Percentiles rank a stretch among this genome's conserved stretches.
These are phyloP conservation scores for Penstemon newberryi DNA, from an alignment of 257 asterid species.

Conservation along the genomic window DNA sequence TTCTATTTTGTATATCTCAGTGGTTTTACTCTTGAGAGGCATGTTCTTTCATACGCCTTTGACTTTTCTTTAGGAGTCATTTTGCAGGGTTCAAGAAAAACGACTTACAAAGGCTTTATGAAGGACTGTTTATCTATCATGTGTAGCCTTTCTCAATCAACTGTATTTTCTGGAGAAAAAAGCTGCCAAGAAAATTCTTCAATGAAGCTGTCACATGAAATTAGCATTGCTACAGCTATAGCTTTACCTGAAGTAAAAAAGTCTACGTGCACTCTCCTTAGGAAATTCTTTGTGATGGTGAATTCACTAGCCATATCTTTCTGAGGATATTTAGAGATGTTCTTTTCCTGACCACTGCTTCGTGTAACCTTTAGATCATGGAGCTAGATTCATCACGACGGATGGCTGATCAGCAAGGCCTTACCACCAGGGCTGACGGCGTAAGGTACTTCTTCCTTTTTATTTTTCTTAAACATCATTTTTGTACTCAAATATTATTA, in stretches of 20 bases:
- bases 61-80: conserved; percentile 20
- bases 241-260: conserved; percentile 65
- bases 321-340: conserved; percentile 23
- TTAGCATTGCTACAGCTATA: conserved; percentile 40
- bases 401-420: conserved; percentile 67
- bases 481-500: conserved; percentile 1
- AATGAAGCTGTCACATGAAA: conserved; percentile 32
- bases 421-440: conserved; percentile 81
- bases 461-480: conserved; percentile 4
- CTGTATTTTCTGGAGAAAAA: conserved; percentile 37
- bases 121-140: conserved; percentile 58
- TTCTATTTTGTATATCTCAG: background rate
- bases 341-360: conserved; percentile 24
- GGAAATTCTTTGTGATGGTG: conserved; percentile 66
- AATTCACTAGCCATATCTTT: conserved; percentile 31
- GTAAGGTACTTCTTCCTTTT: conserved; percentile 49
- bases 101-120: conserved; percentile 57
- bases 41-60: conserved; percentile 15
- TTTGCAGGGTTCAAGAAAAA: conserved; percentile 86
- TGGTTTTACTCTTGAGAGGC: conserved; percentile 9
- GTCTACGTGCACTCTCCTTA: conserved; percentile 54
- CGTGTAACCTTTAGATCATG: conserved; percentile 53
- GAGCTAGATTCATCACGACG: conserved; percentile 72
- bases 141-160: conserved; percentile 40
- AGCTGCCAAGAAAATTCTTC: conserved; percentile 33